Evolutionary conservation across 192 early-diverging fungal species (phyloP), one percentile per base, ranked within the genome.

Genomic region (Spizellomyces sp.): DNA sequence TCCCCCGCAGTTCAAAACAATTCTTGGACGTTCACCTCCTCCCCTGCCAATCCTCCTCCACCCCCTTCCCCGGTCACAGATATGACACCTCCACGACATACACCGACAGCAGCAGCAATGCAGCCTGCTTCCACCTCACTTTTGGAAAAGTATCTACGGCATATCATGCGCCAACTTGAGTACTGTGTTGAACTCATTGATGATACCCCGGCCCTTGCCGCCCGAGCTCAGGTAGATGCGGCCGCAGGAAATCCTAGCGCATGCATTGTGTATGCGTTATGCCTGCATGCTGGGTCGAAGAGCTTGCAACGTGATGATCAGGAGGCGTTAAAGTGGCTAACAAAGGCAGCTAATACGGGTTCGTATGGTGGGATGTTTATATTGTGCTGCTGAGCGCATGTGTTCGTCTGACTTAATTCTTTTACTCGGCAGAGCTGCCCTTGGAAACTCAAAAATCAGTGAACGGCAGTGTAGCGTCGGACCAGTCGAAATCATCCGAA

Each of bases 191-290:
- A 66, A 61, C 36, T 61, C 17, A 54, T 66, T 45, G 21, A 47
- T 17, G 48, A 47, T 54, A 45, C 45, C 17, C 46, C 15, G 9
- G 45, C 48, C 22, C 48, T 66, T 17, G 22, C n/a, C 21, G 21
- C 47, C 10, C 21, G 19, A 21, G 65, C 65, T 8, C 22, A 27
- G n/a, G 14, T 54, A 50, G 65, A 66, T 17, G 9, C 65, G 10
- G 21, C 47, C 47, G 48, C 47, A 22, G 65, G 48, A 21, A 66
- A 66, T 21, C 46, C 45, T 5, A 21, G 65, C 7, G 65, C 65
- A 14, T 50, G 65, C 8, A 66, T 66, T 10, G 47, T 66, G 47
- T 66, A 66, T 50, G 65, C 65, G 9, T 10, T 66, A 54, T 66
- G 45, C 22, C 21, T 66, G 65, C 65, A 50, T 27, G 44, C 22